phyloP scores from a whole-genome alignment of 2,329 filamentous ascomycete genomes.

The Corynespora cassiicola region DNA sequence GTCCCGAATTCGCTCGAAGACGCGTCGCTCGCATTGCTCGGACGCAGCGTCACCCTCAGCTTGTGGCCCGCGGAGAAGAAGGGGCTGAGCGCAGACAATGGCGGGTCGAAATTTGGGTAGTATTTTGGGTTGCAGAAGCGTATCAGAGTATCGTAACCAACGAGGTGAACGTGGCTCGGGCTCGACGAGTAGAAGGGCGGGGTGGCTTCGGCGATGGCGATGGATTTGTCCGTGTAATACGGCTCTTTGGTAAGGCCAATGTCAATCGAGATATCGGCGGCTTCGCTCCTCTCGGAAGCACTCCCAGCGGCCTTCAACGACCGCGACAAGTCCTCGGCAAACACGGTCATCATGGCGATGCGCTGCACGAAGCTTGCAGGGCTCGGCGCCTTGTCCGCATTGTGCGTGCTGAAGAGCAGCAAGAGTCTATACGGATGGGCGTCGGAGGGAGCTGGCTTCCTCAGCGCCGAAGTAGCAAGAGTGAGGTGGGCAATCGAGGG shows the following conservation, averaged over 20 bases:
- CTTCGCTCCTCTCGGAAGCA: constrained; percentile 6
- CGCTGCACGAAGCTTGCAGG: constrained; percentile 73
- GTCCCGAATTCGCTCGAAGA: constrained; percentile 64
- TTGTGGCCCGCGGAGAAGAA: constrained; percentile 67
- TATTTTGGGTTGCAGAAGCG: constrained; percentile 77
- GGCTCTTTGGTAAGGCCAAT: constrained; percentile 74
- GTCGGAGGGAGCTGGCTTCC: constrained; percentile 40
- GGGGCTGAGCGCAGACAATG: constrained; percentile 63
- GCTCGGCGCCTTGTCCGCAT: constrained; percentile 70
- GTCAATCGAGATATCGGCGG: constrained; percentile 56
- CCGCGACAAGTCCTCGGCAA: constrained; percentile 63
- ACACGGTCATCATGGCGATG: constrained; percentile 73
- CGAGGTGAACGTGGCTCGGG: constrained; percentile 68
- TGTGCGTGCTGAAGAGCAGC: constrained; percentile 67
- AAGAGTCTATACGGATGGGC: constrained; percentile 56
- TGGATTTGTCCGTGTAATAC: constrained; percentile 76
- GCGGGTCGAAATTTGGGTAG: constrained; percentile 57
- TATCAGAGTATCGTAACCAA: constrained; percentile 78
- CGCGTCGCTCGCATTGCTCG: constrained; percentile 45
- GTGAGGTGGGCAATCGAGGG: constrained; percentile 65
- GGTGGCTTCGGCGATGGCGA: constrained; percentile 58
- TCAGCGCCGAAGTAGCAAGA: constrained; percentile 62
- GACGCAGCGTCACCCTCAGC: constrained; percentile 69
- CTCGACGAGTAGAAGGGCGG: constrained; percentile 43
- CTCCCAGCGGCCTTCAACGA: constrained; percentile 15